Evolutionary conservation across 768 basidiomycete genomes (phyloP), one percentile per base, ranked within the genome.

Genomic region (Clavulina sp.): DNA sequence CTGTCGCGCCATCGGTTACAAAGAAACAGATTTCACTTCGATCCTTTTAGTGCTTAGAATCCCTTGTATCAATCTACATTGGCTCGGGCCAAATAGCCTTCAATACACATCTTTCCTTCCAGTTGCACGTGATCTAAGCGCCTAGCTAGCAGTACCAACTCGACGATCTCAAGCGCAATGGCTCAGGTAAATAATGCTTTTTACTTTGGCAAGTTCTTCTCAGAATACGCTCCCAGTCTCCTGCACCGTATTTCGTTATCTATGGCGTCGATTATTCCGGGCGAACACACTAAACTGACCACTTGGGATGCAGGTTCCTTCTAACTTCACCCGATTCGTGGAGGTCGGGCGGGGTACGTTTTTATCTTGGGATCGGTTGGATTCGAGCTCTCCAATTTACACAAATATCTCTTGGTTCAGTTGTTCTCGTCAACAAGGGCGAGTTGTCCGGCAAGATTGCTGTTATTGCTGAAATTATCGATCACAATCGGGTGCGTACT

Each of bases 271-370:
- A 9, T 13, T 13, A 46, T 13, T 46, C 26, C 26, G 43, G 43
- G 26, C 26, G 43, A 9, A 46, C 16, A 9, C 13, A 28, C 43
- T 46, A 13, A 46, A 9, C 13, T 9, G 9, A 46, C 48, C 24
- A n/a, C n/a, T 33, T 49, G 26, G n/a, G 21, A 5, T 28, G 28
- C 60, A 84, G 77, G 73, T 80, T 59, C 65, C 67, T 57, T 91
- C 86, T 62, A 88, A 80, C 66, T 97, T 96, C 76, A 81, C 82
- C 70, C 86, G 88, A 57, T 96, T 93, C 70, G 92, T 96, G 64
- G 85, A 99, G 78, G 89, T 96, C 66, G 93, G 93, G 64, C 86
- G 93, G 64, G 85, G 84, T 87, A 60, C 55, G 74, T 62, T n/a
- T n/a, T n/a, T n/a, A n/a, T n/a, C n/a, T 4, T 19, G 36, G 36